Base-by-base conservation (phyloP, 768 basidiomycete genomes). In the Mrakia gelida region DNA sequence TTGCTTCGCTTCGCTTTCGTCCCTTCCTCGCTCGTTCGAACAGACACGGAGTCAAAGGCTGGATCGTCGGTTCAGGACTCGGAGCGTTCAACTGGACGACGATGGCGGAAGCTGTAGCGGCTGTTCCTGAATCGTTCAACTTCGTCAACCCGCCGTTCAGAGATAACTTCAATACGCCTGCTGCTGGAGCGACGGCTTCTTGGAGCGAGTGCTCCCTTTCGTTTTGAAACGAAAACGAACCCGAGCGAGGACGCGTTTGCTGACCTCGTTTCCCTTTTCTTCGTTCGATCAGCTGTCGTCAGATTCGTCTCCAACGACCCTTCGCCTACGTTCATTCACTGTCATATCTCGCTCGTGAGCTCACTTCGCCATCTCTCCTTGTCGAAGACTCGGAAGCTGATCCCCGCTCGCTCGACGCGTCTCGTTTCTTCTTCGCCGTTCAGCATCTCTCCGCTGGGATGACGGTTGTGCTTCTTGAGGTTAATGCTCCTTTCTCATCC, bases 221-320 rank as follows among this genome's bases (percentile, higher is more conserved):
- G 6, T 21, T 21, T 23, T 16, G 11, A 34, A 2, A 32, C 62
- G 15, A 45, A 21, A 52, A 32, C 62, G 15, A 45, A 21, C 16
- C 15, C 11, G 49, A 16, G 15, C 45, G 45, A 10, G 45, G 38
- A 38, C 38, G 38, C 38, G 38, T 38, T 52, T 7, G 49, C 49
- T 52, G 49, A 52, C 18, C 21, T 38, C 16, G 18, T 34, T 30
- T 65, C 34, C 15, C 49, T 65, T 32, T 32, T 16, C 32, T 34
- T 38, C 63, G n/a, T n/a, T n/a, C n/a, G n/a, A n/a, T 13, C 18
- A 65, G 63, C 63, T 26, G 63, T 65, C 32, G 63, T 65, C 6
- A 32, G 63, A 21, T 65, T 65, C 21, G 63, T 65, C 30, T 65
- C 63, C 28, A 38, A 65, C 32, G 63, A 65, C 32, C 63, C 63